Conservation (phyloP, 2,329 filamentous ascomycete species). For the Boeremia lycopersici region DNA sequence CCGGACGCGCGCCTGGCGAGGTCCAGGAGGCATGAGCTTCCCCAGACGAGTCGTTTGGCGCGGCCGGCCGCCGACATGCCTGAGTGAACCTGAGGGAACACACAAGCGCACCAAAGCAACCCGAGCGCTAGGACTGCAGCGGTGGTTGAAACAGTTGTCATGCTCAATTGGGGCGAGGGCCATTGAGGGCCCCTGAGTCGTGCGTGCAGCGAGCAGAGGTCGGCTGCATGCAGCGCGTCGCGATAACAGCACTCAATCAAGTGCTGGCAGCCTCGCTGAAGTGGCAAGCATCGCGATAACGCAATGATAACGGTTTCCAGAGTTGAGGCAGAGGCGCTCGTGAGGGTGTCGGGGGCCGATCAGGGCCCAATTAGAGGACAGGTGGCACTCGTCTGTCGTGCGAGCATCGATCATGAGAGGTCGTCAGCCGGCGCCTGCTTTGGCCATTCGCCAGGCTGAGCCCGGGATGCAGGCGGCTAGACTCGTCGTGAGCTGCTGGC, state of each 20-base stretch:
- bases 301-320: slow-evolving; percentile 28
- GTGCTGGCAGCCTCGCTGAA: slow-evolving; percentile 8
- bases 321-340: slow-evolving; percentile 14
- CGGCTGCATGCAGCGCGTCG: slow-evolving; percentile 10
- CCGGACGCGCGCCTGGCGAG: slow-evolving; percentile 14
- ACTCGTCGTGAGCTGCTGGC: slow-evolving; percentile 18
- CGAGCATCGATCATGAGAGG: slow-evolving; percentile 14
- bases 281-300: slow-evolving; percentile 32
- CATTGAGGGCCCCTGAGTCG: slow-evolving; percentile 33
- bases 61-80: slow-evolving; percentile 34
- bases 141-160: slow-evolving; percentile 37
- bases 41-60: slow-evolving; percentile 32
- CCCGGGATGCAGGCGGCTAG: slow-evolving; percentile 15
- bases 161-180: slow-evolving; percentile 30
- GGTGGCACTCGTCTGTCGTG: slow-evolving; percentile 24
- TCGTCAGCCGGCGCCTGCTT: slow-evolving; percentile 23
- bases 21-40: slow-evolving; percentile 29
- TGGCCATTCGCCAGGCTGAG: slow-evolving; percentile 18
- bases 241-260: slow-evolving; percentile 8
- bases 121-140: slow-evolving; percentile 26
- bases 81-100: slow-evolving; percentile 26
- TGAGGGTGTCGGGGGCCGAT: slow-evolving; percentile 12
- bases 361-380: slow-evolving; percentile 33
- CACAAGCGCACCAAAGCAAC: slow-evolving; percentile 24
- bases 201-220: slow-evolving; percentile 11